Conservation (phyloP, 2,329 filamentous ascomycete genomes). For the Xylaria sp. region DNA sequence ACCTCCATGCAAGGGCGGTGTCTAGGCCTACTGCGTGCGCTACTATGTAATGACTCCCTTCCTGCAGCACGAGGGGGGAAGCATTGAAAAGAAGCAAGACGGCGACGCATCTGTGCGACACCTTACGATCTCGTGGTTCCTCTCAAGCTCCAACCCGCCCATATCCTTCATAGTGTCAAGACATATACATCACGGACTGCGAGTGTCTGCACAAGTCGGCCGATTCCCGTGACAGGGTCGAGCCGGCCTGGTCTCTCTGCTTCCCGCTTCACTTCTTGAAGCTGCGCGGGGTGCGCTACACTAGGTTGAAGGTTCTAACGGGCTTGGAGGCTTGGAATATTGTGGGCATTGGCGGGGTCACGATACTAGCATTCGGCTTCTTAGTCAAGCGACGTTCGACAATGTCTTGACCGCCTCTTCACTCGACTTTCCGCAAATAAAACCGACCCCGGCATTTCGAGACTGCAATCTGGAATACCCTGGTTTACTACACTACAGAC, state of each 20-base stretch:
- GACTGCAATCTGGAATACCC: slow-evolving; percentile 26
- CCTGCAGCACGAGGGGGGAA: slow-evolving; percentile 1
- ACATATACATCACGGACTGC: background rate
- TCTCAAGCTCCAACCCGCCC: background rate
- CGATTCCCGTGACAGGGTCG: slow-evolving; percentile 22
- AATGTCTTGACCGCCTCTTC: slow-evolving; percentile 46
- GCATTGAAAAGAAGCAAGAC: slow-evolving; percentile 15
- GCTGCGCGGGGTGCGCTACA: slow-evolving; percentile 24
- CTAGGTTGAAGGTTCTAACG: slow-evolving; percentile 33
- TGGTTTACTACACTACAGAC: background rate
- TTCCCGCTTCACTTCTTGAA: slow-evolving; percentile 19
- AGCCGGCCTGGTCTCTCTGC: slow-evolving; percentile 29
- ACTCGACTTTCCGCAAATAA: slow-evolving; percentile 40
- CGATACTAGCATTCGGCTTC: slow-evolving; percentile 43
- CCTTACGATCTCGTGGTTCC: slow-evolving; percentile 5
- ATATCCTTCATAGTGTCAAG: background rate
- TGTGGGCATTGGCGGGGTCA: slow-evolving; percentile 46
- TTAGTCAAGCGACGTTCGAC: slow-evolving; percentile 30
- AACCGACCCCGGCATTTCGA: slow-evolving; percentile 27
- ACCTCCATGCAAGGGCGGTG: slow-evolving; percentile 40
- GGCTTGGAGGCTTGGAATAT: slow-evolving; percentile 26
- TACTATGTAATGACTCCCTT: background rate
- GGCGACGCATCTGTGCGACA: background rate
- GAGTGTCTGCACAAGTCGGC: slow-evolving; percentile 17
- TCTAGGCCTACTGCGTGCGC: background rate